A percentile compares a stretch with the other conserved stretches of the same genome.
Conservation (phyloP, 495 filamentous ascomycete species). For the Acidiella bohemica region DNA sequence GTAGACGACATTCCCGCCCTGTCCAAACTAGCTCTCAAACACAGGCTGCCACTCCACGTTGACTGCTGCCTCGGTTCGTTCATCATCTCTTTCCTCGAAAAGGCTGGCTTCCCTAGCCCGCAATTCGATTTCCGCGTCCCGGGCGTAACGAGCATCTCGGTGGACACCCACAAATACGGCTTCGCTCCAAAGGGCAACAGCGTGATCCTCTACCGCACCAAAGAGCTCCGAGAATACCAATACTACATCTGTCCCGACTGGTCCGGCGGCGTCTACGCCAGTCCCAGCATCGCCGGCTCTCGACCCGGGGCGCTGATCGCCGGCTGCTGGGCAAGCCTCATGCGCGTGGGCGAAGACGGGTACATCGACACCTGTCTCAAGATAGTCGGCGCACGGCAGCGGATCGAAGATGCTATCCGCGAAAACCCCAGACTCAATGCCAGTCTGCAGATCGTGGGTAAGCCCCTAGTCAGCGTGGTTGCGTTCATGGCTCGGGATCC, state of each 20-base stretch:
- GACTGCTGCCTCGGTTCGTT: slow-evolving; percentile 97
- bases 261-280: slow-evolving; percentile 93
- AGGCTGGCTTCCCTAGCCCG: slow-evolving; percentile 74
- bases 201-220: slow-evolving; percentile 76
- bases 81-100: slow-evolving; percentile 77
- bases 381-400: slow-evolving; percentile 79
- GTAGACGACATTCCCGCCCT: slow-evolving; percentile 85
- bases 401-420: slow-evolving; percentile 62
- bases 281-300: slow-evolving; percentile 77
- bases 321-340: slow-evolving; percentile 80
- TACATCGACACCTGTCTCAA: slow-evolving; percentile 73
- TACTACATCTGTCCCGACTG: slow-evolving; percentile 95
- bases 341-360: slow-evolving; percentile 76
- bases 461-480: slow-evolving; percentile 78
- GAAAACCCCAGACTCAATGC: slow-evolving; percentile 47
- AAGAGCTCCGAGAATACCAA: slow-evolving; percentile 65
- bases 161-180: slow-evolving; percentile 98
- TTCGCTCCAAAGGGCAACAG: slow-evolving; percentile 97
- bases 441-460: slow-evolving; percentile 69
- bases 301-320: slow-evolving; percentile 89
- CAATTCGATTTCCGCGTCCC: slow-evolving; percentile 88
- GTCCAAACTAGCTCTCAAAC: slow-evolving; percentile 66
- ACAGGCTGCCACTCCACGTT: slow-evolving; percentile 78
- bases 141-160: slow-evolving; percentile 87
- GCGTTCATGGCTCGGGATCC: slow-evolving; percentile 55